Conservation (phyloP, 495 filamentous ascomycete genomes). For the Tuber melanosporum region DNA sequence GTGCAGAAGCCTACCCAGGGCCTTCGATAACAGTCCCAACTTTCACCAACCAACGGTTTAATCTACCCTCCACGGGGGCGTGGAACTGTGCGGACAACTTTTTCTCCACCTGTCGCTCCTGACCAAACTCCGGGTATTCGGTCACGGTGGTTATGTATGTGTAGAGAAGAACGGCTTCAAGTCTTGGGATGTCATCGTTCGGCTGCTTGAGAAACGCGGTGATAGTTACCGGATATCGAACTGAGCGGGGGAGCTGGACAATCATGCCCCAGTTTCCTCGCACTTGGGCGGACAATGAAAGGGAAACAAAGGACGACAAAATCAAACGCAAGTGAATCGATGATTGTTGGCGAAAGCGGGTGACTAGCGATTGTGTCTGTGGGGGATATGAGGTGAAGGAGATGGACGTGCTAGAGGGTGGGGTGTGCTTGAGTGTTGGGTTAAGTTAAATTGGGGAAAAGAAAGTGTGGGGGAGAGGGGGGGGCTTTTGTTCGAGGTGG, state of each 20-base stretch:
- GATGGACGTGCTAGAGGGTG: not conserved
- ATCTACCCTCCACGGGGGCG: slow-evolving; percentile 68
- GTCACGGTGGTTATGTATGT: slow-evolving; percentile 68
- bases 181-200: slow-evolving; percentile 65
- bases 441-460: not conserved
- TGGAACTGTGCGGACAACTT: slow-evolving; percentile 71
- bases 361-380: not conserved
- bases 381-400: not conserved
- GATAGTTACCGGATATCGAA: slow-evolving; percentile 94
- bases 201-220: slow-evolving; percentile 71
- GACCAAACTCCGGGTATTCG: slow-evolving; percentile 65
- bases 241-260: slow-evolving; percentile 40
- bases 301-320: slow-evolving; percentile 3
- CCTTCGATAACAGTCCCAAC: slow-evolving; percentile 62
- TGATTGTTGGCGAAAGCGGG: not conserved
- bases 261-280: slow-evolving; percentile 34
- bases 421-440: not conserved
- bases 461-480: not conserved
- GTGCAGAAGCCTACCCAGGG: slow-evolving; percentile 41
- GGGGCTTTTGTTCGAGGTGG: not conserved
- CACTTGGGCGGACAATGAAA: not conserved
- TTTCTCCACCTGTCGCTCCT: slow-evolving; percentile 60
- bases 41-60: slow-evolving; percentile 67
- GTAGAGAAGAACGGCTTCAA: slow-evolving; percentile 75
- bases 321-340: not conserved